Conservation (phyloP, 2,329 filamentous ascomycete species). For the Claviceps quebecensis region DNA sequence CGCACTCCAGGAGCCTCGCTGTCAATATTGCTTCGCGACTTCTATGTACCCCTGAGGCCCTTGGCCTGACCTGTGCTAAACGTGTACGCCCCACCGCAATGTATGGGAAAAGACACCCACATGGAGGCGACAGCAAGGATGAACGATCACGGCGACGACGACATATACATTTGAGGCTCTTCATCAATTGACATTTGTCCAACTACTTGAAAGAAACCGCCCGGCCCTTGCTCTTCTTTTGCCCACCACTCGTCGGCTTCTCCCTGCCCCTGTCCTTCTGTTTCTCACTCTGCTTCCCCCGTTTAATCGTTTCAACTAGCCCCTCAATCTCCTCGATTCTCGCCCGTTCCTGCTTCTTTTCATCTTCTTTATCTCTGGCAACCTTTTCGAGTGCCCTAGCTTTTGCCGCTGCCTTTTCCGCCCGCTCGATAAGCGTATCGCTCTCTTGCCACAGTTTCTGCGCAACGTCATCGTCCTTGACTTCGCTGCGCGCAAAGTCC, state of each 20-base stretch:
- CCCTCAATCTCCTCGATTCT: slow-evolving; percentile 19
- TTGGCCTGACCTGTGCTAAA: too few species aligned
- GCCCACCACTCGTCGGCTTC: not conserved
- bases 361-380: slow-evolving; percentile 19
- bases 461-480: slow-evolving; percentile 64
- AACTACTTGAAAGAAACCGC: not conserved
- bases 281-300: slow-evolving; percentile 22
- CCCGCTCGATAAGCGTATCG: slow-evolving; percentile 66
- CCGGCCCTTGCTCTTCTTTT: not conserved
- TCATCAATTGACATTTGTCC: not conserved
- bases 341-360: slow-evolving; percentile 20
- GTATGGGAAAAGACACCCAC: not conserved
- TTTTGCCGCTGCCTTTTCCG: slow-evolving; percentile 64
- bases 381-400: slow-evolving; percentile 30
- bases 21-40: too few species aligned
- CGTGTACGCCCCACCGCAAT: too few species aligned
- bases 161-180: not conserved
- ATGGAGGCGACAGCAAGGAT: not conserved
- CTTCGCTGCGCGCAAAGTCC: slow-evolving; percentile 55
- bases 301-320: slow-evolving; percentile 31
- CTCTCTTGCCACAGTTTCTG: slow-evolving; percentile 85
- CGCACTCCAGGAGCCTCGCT: too few species aligned
- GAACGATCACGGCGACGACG: not conserved
- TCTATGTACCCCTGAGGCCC: too few species aligned
- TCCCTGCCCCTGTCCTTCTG: not conserved